Base-by-base conservation (phyloP, 148 eudicot species). In the Chenopodium album region DNA sequence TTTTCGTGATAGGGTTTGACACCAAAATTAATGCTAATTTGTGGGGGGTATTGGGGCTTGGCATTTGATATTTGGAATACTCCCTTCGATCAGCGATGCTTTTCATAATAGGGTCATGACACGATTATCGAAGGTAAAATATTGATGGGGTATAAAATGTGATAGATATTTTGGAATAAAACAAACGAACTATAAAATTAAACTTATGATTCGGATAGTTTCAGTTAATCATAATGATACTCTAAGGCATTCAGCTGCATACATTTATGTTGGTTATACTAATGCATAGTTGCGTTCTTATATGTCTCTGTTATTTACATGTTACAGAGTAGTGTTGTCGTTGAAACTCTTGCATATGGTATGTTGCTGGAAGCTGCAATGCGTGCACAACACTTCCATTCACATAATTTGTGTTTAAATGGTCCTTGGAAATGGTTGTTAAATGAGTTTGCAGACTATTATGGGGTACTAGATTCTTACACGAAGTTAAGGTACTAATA, bases 371-470 rank as follows among this genome's bases (percentile, higher is more conserved):
- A 92, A 85, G 94, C 98, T 75, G 89, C 94, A 83, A 89, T 94
- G 98, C 93, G 94, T 50, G 90, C 94, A 54, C 89, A 87, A 73
- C 86, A 89, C 41, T 91, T 94, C 82, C 87, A 85, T 73, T 88
- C 94, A 71, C 90, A 85, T 50, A 91, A 89, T 76, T 85, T 94
- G 79, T 76, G 89, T 64, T 76, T 90, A 75, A 77, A 84, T 56
- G 98, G 91, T 85, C 89, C 93, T 64, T 94, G 98, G 97, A 88
- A 91, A 74, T 94, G 98, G 98, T 82, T 94, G 78, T 81, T 94
- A 82, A 63, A 82, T 67, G 91, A 94, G 87, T 94, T 94, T 88
- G 86, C 98, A 16, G 90, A 92, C 34, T 94, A 92, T 82, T 94
- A 94, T 82, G 98, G 92, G 81, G 94, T 94, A 32, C 89, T 93